Base-by-base conservation (phyloP, 768 basidiomycete species). In the Hygrophorus pudorinus region DNA sequence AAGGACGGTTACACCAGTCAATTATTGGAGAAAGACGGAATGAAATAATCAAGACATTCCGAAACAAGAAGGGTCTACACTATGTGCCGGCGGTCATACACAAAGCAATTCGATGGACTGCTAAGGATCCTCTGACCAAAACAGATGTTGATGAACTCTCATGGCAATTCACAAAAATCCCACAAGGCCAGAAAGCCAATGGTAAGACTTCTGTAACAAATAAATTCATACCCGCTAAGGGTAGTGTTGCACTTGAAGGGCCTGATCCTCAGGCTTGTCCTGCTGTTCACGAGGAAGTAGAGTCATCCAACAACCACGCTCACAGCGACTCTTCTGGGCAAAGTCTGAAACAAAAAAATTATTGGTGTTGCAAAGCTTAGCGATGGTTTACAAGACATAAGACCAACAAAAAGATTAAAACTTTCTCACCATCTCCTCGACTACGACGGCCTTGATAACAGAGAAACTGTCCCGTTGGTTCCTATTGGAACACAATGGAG, bases 21-120 rank as follows among this genome's bases (percentile, higher is more conserved):
- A 3, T 38, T 48, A 48, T 12, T 46, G 64, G 4, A 48, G 52
- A 1, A 13, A 24, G 3, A 16, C 12, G 60, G 28, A 55, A 59
- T 37, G 37, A 48, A 0, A 14, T 62, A 3, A 55, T 64, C 12
- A 7, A 38, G 1, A 27, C 51, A 0, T 65, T 54, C 41, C 40
- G 48, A 11, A 9, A 39, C 2, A 41, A 11, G n/a, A 61, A 60
- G 47, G 57, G 56, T 8, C 1, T 21, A 5, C 11, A 31, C 3
- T 62, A 58, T 43, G 41, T 56, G 12, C 60, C 57, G 10, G 12
- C 21, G 12, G 28, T 32, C 29, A 29, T 51, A n/a, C 51, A 55
- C 40, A 21, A 43, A n/a, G 41, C 53, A 5, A 48, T 56, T 16
- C 27, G 44, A 2, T 57, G 57, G 58, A 38, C 9, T 7, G 41